These are phyloP conservation scores for Colletotrichum camelliae DNA, from an alignment of 2,329 filamentous ascomycete species.

Conservation along the genomic window DNA sequence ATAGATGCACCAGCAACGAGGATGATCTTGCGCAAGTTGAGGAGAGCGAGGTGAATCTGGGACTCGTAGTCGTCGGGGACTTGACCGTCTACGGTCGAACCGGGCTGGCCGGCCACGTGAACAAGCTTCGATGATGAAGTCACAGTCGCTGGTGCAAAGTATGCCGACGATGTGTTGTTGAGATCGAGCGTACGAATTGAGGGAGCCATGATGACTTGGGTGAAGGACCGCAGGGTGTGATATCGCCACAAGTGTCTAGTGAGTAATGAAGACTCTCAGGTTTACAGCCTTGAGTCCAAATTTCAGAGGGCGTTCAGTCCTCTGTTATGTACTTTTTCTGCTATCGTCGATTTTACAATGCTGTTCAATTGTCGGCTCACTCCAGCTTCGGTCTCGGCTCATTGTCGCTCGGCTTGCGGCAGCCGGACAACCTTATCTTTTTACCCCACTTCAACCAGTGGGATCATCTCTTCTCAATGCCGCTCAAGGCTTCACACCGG, in stretches of 20 bases:
- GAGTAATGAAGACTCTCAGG: background rate
- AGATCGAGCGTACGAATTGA: constrained; percentile 18
- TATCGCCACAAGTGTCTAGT: background rate
- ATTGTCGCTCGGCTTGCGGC: background rate
- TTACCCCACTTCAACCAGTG: background rate
- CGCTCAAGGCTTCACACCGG: background rate
- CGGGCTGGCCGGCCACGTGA: constrained; percentile 41
- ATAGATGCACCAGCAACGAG: constrained; percentile 38
- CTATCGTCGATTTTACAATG: background rate
- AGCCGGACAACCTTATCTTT: background rate
- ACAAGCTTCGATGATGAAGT: constrained; percentile 22
- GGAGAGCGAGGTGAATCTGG: constrained; percentile 43
- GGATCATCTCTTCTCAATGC: background rate
- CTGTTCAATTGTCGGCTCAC: background rate
- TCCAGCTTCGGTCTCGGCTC: background rate
- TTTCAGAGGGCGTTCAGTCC: background rate
- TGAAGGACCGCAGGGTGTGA: background rate
- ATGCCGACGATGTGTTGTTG: constrained; percentile 18
- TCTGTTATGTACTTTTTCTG: background rate
- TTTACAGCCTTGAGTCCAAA: background rate
- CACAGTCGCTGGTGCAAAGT: constrained; percentile 27
- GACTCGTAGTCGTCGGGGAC: constrained; percentile 43
- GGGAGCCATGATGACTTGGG: background rate
- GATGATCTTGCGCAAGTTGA: constrained; percentile 41
- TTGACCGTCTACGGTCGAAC: constrained; percentile 32